phyloP scores from a whole-genome alignment of 2,329 filamentous ascomycete species.

The Neofusicoccum kwambonambiense region DNA sequence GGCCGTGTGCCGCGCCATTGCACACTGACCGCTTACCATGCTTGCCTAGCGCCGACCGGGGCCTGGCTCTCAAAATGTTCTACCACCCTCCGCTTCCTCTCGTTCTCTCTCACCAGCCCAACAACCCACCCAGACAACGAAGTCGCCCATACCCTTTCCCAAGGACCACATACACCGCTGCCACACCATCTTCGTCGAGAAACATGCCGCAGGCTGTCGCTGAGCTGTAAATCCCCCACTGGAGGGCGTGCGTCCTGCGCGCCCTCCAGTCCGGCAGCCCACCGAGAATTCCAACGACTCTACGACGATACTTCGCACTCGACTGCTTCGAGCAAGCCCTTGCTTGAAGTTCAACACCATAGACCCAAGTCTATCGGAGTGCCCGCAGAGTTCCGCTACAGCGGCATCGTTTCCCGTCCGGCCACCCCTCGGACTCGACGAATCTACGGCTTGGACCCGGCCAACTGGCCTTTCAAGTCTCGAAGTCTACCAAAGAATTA shows the following conservation, averaged over 20 bases:
- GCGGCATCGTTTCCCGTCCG: slow-evolving; percentile 34
- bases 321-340: slow-evolving; percentile 34
- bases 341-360: slow-evolving; percentile 26
- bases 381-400: slow-evolving; percentile 29
- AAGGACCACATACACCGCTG: neutral
- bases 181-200: slow-evolving; percentile 42
- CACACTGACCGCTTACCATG: neutral
- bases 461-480: slow-evolving; percentile 35
- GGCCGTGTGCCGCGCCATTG: slow-evolving; percentile 1
- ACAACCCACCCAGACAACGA: slow-evolving; percentile 38
- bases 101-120: slow-evolving; percentile 29
- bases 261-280: slow-evolving; percentile 83
- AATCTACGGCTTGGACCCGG: slow-evolving; percentile 20
- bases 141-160: slow-evolving; percentile 32
- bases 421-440: slow-evolving; percentile 33
- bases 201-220: slow-evolving; percentile 49
- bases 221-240: slow-evolving; percentile 82
- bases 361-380: slow-evolving; percentile 25
- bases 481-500: slow-evolving; percentile 32
- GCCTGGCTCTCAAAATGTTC: slow-evolving; percentile 24
- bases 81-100: slow-evolving; percentile 28
- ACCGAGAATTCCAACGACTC: slow-evolving; percentile 66
- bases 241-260: slow-evolving; percentile 60
- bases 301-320: slow-evolving; percentile 39
- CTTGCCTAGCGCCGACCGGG: slow-evolving; percentile 3